A percentile compares a stretch with the other conserved stretches of the same genome.
Conservation (phyloP, 495 filamentous ascomycete genomes). For the Bryoglossum gracile region DNA sequence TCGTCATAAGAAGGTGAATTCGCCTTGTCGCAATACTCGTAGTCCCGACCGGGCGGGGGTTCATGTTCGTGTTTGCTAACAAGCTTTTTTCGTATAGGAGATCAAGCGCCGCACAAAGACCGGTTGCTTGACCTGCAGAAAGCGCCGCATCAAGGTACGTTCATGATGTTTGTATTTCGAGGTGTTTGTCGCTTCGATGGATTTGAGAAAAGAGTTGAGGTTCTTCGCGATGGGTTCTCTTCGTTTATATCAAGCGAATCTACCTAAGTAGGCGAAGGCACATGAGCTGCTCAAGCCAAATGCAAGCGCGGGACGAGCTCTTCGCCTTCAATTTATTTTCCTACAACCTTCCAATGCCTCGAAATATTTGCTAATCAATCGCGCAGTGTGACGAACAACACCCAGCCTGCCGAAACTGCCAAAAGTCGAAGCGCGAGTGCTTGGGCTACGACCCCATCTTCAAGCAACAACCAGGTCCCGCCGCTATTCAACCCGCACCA, state of each 20-base stretch:
- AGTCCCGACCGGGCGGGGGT: too few species aligned
- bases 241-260: slow-evolving; percentile 35
- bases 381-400: slow-evolving; percentile 93
- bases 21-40: too few species aligned
- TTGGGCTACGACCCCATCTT: slow-evolving; percentile 98
- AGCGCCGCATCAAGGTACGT: slow-evolving; percentile 96
- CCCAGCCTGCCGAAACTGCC: slow-evolving; percentile 92
- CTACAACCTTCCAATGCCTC: not conserved
- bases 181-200: slow-evolving; percentile 9
- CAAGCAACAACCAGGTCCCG: slow-evolving; percentile 73
- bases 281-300: slow-evolving; percentile 31
- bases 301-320: slow-evolving; percentile 22
- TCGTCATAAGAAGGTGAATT: slow-evolving; percentile 76
- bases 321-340: too few species aligned
- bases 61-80: too few species aligned
- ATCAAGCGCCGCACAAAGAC: slow-evolving; percentile 98
- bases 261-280: slow-evolving; percentile 42
- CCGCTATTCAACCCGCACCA: slow-evolving; percentile 66
- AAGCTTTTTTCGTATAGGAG: slow-evolving; percentile 45
- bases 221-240: slow-evolving; percentile 25
- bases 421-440: slow-evolving; percentile 97
- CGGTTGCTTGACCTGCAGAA: slow-evolving; percentile 93
- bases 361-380: too few species aligned
- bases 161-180: slow-evolving; percentile 10
- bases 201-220: slow-evolving; percentile 17